Conservation (phyloP, 1,284 basidiomycete genomes). For the Boletus chippewaensis region DNA sequence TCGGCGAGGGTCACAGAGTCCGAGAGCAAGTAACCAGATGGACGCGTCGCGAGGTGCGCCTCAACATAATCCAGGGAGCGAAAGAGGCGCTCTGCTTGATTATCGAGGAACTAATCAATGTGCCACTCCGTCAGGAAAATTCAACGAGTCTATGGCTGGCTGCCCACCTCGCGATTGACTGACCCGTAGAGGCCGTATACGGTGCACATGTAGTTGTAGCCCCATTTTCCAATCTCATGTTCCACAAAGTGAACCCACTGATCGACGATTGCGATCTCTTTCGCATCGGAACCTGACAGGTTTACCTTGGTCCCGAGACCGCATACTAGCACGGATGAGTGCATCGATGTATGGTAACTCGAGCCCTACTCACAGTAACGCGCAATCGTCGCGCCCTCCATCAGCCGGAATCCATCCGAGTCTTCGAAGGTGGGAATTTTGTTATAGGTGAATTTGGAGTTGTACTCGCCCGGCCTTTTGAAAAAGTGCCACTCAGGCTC, state of each 20-base stretch:
- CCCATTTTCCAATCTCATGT: conserved; percentile 34
- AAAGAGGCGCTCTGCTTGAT: conserved; percentile 11
- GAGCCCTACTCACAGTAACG: conserved; percentile 38
- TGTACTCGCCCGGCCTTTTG: conserved; percentile 39
- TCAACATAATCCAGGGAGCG: conserved; percentile 37
- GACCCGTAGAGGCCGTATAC: not conserved
- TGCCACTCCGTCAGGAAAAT: not conserved
- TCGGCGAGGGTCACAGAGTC: conserved; percentile 57
- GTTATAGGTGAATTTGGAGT: conserved; percentile 40
- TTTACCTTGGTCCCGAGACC: conserved; percentile 40
- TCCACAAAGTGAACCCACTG: conserved; percentile 47
- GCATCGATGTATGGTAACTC: not conserved
- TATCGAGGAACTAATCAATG: not conserved
- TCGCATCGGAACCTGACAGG: conserved; percentile 40
- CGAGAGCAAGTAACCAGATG: conserved; percentile 42
- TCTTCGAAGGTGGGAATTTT: conserved; percentile 48
- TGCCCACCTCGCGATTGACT: not conserved
- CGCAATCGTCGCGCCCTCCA: conserved; percentile 49
- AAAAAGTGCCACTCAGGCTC: conserved; percentile 1
- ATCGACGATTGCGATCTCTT: conserved; percentile 43
- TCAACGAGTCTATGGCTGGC: not conserved
- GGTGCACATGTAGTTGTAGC: not conserved
- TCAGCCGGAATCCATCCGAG: conserved; percentile 43
- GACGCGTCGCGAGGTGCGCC: conserved; percentile 40
- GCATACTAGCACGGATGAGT: conserved; percentile 33